Conservation (phyloP, 2,329 filamentous ascomycete genomes). For the Clonostachys rhizophaga region DNA sequence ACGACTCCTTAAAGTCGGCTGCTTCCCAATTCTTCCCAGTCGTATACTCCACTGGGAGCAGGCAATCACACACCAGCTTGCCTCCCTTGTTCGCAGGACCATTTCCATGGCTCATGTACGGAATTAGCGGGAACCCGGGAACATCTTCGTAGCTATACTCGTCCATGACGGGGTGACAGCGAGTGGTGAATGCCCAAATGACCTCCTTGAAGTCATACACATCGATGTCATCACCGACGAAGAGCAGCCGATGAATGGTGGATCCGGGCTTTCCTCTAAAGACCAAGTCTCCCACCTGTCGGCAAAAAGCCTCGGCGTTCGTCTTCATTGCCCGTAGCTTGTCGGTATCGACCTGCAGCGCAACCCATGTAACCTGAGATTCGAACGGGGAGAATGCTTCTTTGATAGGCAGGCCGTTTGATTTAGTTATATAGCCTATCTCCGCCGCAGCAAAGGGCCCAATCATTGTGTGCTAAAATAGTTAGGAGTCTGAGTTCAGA, state of each 20-base stretch:
- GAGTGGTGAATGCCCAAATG: slow-evolving; percentile 41
- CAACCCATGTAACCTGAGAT: slow-evolving; percentile 41
- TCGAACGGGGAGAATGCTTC: slow-evolving; percentile 38
- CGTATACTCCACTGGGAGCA: slow-evolving; percentile 35
- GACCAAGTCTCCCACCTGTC: slow-evolving; percentile 33
- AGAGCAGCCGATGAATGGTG: slow-evolving; percentile 34
- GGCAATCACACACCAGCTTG: slow-evolving; percentile 38
- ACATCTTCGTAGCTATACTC: slow-evolving; percentile 40
- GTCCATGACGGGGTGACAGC: slow-evolving; percentile 36
- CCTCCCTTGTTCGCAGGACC: slow-evolving; percentile 23
- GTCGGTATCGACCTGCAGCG: slow-evolving; percentile 50
- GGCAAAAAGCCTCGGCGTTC: slow-evolving; percentile 28
- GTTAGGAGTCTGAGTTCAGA: neutral
- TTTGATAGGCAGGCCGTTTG: slow-evolving; percentile 31
- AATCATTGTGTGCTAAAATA: slow-evolving; percentile 21
- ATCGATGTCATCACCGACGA: slow-evolving; percentile 45
- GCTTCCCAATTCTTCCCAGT: slow-evolving; percentile 20
- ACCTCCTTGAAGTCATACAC: slow-evolving; percentile 38
- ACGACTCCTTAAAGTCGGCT: slow-evolving; percentile 23
- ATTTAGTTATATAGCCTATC: slow-evolving; percentile 27
- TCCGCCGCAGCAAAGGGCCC: slow-evolving; percentile 36
- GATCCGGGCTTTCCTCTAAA: slow-evolving; percentile 33
- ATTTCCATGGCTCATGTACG: slow-evolving; percentile 38
- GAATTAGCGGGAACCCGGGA: slow-evolving; percentile 35
- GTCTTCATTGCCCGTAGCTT: slow-evolving; percentile 52